Evolutionary conservation across 495 filamentous ascomycete genomes (phyloP).

Genomic region (Parathielavia appendiculata): DNA sequence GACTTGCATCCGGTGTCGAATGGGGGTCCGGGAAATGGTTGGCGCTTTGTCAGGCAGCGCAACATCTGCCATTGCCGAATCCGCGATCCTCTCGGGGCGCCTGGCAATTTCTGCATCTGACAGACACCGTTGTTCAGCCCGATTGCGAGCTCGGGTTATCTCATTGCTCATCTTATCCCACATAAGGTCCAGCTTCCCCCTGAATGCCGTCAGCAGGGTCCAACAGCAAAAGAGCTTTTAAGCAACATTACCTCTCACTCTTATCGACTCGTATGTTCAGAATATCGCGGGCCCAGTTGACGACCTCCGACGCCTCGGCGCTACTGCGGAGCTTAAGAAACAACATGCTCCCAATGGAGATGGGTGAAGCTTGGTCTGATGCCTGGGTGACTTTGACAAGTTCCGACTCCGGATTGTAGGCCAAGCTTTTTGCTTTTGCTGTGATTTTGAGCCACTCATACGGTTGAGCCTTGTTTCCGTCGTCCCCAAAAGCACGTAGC

Average conservation of each 20-base stretch:
- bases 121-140: not conserved
- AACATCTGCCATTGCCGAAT: not conserved
- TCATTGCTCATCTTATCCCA: not conserved
- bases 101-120: not conserved
- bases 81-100: not conserved
- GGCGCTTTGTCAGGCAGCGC: not conserved
- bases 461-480: conserved; percentile 7
- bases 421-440: conserved; percentile 1
- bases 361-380: conserved; percentile 2
- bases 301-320: conserved; percentile 9
- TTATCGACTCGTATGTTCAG: not conserved
- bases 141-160: not conserved
- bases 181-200: not conserved
- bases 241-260: conserved; percentile 6
- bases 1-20: conserved; percentile 14
- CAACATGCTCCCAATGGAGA: conserved; percentile 7
- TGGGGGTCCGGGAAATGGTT: conserved; percentile 1
- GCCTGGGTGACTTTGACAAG: conserved; percentile 22
- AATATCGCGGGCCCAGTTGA: conserved; percentile 10
- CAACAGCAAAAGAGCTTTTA: not conserved
- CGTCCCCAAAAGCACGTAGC: conserved; percentile 17
- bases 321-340: conserved; percentile 7
- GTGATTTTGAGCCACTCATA: conserved; percentile 26
- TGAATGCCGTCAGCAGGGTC: conserved; percentile 3
- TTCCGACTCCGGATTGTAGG: conserved; percentile 4